Conservation (phyloP, 2,329 filamentous ascomycete species). For the Ophiocordyceps camponoti-saundersi region DNA sequence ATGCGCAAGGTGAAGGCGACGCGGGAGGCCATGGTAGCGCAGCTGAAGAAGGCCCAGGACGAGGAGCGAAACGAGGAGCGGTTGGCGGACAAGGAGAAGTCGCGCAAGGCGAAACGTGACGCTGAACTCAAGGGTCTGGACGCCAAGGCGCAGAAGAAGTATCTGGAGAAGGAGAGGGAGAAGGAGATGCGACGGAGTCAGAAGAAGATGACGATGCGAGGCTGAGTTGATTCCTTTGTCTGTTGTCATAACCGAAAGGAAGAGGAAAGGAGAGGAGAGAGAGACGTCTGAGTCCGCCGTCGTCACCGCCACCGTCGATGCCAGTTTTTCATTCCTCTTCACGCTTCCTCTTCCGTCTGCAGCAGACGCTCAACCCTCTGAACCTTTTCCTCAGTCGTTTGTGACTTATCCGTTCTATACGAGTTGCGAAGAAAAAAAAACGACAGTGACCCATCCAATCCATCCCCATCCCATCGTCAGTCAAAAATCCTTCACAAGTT, state of each 20-base stretch:
- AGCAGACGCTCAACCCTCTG: constrained; percentile 33
- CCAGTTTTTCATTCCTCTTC: background rate
- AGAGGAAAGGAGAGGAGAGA: too few relatives aligned
- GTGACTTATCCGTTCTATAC: constrained; percentile 67
- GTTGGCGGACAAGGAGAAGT: constrained; percentile 50
- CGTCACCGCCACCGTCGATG: too few relatives aligned
- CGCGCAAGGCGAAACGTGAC: constrained; percentile 82
- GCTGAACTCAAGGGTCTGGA: constrained; percentile 59
- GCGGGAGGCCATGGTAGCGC: constrained; percentile 65
- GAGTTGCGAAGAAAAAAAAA: background rate
- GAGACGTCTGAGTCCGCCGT: too few relatives aligned
- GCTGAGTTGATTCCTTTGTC: constrained; percentile 12
- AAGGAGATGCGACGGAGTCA: constrained; percentile 44
- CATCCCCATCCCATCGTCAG: too few relatives aligned
- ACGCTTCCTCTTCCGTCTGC: constrained; percentile 13
- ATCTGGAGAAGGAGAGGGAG: constrained; percentile 63
- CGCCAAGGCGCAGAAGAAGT: constrained; percentile 75
- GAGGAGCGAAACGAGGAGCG: constrained; percentile 70
- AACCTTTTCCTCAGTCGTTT: constrained; percentile 70
- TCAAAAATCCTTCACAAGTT: background rate
- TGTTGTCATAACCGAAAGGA: too few relatives aligned
- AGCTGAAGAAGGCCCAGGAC: constrained; percentile 65
- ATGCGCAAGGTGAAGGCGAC: constrained; percentile 64
- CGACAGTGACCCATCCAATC: too few relatives aligned
- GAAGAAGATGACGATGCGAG: constrained; percentile 38